Percentiles rank a stretch among this genome's conserved stretches.
Evolutionary conservation across 371 early-diverging fungal genomes (phyloP).

Genomic region (Dinochytrium kinnereticum): DNA sequence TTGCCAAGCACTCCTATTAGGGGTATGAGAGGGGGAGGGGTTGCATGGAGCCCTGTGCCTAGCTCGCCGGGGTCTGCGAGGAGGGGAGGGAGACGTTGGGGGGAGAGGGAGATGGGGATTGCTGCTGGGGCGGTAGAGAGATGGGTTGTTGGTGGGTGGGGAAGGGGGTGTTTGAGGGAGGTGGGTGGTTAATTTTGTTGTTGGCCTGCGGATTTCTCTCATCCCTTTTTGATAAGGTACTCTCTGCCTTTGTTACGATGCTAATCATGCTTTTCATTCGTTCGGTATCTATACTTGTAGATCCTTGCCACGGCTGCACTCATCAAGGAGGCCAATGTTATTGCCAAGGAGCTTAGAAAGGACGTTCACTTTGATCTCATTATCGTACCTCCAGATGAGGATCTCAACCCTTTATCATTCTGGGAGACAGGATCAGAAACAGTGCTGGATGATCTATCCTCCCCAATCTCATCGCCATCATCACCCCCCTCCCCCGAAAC

Average conservation of each 20-base stretch:
- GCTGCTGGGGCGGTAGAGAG: slow-evolving; percentile 55
- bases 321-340: slow-evolving; percentile 88
- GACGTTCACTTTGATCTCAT: slow-evolving; percentile 82
- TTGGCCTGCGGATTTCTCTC: no score
- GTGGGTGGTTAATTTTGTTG: slow-evolving; percentile 23
- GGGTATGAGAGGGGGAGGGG: slow-evolving; percentile 7
- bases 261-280: slow-evolving; percentile 17
- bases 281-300: background rate
- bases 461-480: background rate
- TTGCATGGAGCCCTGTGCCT: no score
- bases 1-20: no score
- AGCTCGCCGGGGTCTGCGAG: background rate
- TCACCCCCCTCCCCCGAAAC: background rate
- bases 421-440: slow-evolving; percentile 54
- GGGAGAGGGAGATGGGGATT: slow-evolving; percentile 33
- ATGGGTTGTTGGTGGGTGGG: slow-evolving; percentile 71
- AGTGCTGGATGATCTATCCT: background rate
- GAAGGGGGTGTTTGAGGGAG: slow-evolving; percentile 78
- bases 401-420: slow-evolving; percentile 60
- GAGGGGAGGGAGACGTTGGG: background rate
- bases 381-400: slow-evolving; percentile 65
- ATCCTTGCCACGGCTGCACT: slow-evolving; percentile 72
- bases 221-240: no score
- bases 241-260: no score
- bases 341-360: slow-evolving; percentile 77